These are phyloP conservation scores for Spongospora subterranea DNA, from an alignment of 208 protist species.

Conservation along the genomic window DNA sequence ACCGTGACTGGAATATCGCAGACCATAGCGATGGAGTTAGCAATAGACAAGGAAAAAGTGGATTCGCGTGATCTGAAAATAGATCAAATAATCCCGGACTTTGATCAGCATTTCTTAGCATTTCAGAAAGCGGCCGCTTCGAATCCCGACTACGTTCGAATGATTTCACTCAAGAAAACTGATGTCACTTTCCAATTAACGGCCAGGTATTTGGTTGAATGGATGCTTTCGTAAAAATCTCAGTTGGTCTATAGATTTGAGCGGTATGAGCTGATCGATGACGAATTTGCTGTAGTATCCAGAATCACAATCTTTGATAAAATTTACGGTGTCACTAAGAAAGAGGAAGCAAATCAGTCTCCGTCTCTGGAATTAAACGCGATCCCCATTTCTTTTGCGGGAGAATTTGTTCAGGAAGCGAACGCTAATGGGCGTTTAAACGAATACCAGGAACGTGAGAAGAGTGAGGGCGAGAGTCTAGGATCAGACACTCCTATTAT, in stretches of 20 bases:
- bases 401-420: too few relatives aligned
- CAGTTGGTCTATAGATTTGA: not conserved
- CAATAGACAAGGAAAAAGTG: not conserved
- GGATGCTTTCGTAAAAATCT: not conserved
- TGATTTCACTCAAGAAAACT: not conserved
- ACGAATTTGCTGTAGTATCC: not conserved
- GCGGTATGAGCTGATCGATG: not conserved
- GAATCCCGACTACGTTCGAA: not conserved
- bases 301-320: not conserved
- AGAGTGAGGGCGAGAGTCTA: too few relatives aligned
- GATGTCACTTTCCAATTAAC: not conserved
- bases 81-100: not conserved
- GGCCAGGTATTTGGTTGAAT: not conserved
- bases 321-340: too few relatives aligned
- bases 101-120: not conserved
- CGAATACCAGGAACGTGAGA: too few relatives aligned
- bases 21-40: not conserved
- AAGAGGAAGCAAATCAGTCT: too few relatives aligned
- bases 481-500: too few relatives aligned
- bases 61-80: not conserved
- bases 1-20: constrained; percentile 35
- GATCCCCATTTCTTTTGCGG: not conserved
- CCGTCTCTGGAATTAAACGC: not conserved
- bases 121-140: not conserved
- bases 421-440: too few relatives aligned